Percentiles rank a stretch among this genome's conserved stretches.
Evolutionary conservation across 257 asterid genomes (phyloP).

Genomic region (Salvia splendens): DNA sequence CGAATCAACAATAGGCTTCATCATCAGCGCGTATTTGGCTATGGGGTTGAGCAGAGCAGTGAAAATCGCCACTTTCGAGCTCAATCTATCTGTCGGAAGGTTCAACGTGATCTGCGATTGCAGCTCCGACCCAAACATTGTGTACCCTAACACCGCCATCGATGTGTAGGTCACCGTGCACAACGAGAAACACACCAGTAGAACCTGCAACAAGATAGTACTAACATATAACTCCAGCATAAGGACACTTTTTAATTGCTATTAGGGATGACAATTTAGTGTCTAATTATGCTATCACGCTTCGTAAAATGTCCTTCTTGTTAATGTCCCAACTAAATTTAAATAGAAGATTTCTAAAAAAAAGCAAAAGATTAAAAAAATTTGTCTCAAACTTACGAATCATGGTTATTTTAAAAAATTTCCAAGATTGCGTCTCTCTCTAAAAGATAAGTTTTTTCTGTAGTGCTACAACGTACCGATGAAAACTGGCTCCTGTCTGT

Average conservation of each 20-base stretch:
- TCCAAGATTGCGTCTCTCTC: too few species aligned
- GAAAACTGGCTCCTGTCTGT: constrained; percentile 49
- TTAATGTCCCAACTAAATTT: too few species aligned
- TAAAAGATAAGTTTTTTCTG: too few species aligned
- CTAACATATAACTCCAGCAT: too few species aligned
- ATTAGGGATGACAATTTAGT: too few species aligned
- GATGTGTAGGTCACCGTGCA: constrained; percentile 47
- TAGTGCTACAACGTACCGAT: constrained; percentile 38
- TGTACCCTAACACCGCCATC: constrained; percentile 55
- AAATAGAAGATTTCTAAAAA: too few species aligned
- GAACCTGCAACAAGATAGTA: constrained; percentile 41
- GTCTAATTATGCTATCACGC: too few species aligned
- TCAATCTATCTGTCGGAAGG: constrained; percentile 44
- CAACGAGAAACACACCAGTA: constrained; percentile 46
- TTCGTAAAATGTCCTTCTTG: too few species aligned
- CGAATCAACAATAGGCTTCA: constrained; percentile 46
- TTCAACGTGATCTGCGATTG: constrained; percentile 60
- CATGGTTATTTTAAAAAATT: too few species aligned
- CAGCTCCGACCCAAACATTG: constrained; percentile 55
- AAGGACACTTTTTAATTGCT: too few species aligned
- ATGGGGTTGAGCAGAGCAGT: constrained; percentile 57
- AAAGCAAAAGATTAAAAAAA: too few species aligned
- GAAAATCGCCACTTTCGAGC: constrained; percentile 61
- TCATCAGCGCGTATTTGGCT: constrained; percentile 67
- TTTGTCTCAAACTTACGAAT: too few species aligned